Conservation (phyloP, 192 early-diverging fungal species). For the Pilobolus umbonatus region DNA sequence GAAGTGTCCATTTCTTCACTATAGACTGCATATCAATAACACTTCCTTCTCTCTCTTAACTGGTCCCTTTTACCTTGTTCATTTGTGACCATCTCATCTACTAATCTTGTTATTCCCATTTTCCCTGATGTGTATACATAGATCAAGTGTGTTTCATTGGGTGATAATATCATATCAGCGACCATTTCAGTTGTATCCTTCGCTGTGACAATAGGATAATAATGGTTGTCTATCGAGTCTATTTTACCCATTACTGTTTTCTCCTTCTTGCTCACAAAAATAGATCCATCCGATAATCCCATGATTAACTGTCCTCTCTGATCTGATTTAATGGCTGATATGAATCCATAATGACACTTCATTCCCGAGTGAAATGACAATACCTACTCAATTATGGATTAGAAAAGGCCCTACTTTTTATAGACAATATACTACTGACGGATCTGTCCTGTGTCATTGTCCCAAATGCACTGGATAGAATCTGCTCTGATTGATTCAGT, state of each 20-base stretch:
- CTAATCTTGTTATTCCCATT: conserved; percentile 21
- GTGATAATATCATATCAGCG: conserved; percentile 17
- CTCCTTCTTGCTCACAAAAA: conserved; percentile 13
- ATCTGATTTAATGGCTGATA: conserved; percentile 12
- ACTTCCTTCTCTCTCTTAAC: not conserved
- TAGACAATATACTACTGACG: not conserved
- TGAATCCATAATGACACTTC: conserved; percentile 7
- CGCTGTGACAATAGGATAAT: conserved; percentile 16
- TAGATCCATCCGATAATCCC: conserved; percentile 29
- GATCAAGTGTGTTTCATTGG: conserved; percentile 28
- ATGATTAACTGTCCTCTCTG: conserved; percentile 10
- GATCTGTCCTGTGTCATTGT: not conserved
- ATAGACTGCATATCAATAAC: not conserved
- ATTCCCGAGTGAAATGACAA: conserved; percentile 12
- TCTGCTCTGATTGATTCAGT: conserved; percentile 2
- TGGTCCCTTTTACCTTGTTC: not conserved
- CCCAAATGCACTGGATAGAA: conserved; percentile 3
- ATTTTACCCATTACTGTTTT: not conserved
- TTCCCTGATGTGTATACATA: conserved; percentile 23
- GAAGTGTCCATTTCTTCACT: not conserved
- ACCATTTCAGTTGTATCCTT: conserved; percentile 17
- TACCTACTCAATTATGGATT: not conserved
- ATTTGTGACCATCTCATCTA: conserved; percentile 3
- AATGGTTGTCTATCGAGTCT: conserved; percentile 5
- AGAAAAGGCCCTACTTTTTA: not conserved